These are phyloP conservation scores for Fomitiporia mediterranea DNA, from an alignment of 1,284 basidiomycete genomes.

Conservation along the genomic window DNA sequence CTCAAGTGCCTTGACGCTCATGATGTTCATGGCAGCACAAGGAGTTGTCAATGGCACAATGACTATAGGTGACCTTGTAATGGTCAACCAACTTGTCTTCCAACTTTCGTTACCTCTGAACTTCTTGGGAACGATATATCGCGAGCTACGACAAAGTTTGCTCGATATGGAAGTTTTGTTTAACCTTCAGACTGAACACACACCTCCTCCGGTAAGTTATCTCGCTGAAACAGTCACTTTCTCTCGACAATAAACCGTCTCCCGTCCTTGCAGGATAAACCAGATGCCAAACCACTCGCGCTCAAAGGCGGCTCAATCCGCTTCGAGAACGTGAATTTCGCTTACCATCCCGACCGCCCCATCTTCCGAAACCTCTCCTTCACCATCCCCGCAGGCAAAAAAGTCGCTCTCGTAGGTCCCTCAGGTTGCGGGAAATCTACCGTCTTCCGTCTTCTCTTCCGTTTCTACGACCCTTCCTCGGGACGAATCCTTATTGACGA, in stretches of 20 bases:
- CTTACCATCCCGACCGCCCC: constrained; percentile 84
- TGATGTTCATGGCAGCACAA: constrained; percentile 97
- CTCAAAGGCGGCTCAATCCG: constrained; percentile 84
- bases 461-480: constrained; percentile 85
- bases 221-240: constrained; percentile 3
- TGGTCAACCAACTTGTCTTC: constrained; percentile 99
- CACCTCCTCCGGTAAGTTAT: constrained; percentile 54
- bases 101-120: constrained; percentile 95
- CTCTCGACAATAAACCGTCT: not conserved
- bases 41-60: constrained; percentile 92
- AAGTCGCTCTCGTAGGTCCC: constrained; percentile 94
- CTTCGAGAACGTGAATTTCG: constrained; percentile 92
- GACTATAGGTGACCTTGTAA: constrained; percentile 97
- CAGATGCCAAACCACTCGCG: constrained; percentile 61
- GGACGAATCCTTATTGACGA: constrained; percentile 85
- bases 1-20: constrained; percentile 85
- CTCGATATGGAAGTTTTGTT: constrained; percentile 97
- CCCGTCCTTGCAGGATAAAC: constrained; percentile 54
- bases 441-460: constrained; percentile 88
- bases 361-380: constrained; percentile 92
- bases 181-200: constrained; percentile 84
- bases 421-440: constrained; percentile 99
- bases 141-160: constrained; percentile 91
- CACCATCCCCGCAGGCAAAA: constrained; percentile 91
- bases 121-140: constrained; percentile 95